Evolutionary conservation across 768 basidiomycete species (phyloP).

Genomic region (Panellus pusillus): DNA sequence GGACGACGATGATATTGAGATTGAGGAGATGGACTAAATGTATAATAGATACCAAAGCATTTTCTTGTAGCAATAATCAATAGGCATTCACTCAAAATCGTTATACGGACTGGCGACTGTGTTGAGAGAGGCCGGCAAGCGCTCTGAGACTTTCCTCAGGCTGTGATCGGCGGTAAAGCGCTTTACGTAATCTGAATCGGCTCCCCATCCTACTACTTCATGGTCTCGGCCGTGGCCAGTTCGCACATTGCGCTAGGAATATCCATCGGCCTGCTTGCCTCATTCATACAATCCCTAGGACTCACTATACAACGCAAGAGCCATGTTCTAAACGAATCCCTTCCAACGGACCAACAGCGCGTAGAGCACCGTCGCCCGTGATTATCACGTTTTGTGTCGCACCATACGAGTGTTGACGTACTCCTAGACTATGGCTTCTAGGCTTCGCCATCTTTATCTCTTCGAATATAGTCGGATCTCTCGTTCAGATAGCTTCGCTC

Average conservation of each 20-base stretch:
- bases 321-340: constrained; percentile 78
- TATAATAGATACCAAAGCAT: not conserved
- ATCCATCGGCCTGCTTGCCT: constrained; percentile 71
- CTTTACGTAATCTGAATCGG: too few relatives aligned
- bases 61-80: not conserved
- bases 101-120: not conserved
- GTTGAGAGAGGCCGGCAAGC: too few relatives aligned
- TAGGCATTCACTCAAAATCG: not conserved
- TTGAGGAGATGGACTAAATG: constrained; percentile 65
- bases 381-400: constrained; percentile 29
- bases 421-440: constrained; percentile 73
- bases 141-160: too few relatives aligned
- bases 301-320: constrained; percentile 93
- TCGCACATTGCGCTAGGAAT: constrained; percentile 49
- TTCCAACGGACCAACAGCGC: constrained; percentile 62
- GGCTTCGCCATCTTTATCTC: constrained; percentile 87
- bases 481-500: constrained; percentile 91
- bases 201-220: not conserved
- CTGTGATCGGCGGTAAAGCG: too few relatives aligned
- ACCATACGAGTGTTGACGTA: constrained; percentile 2
- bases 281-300: constrained; percentile 86
- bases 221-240: constrained; percentile 6
- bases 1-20: constrained; percentile 54
- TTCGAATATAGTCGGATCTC: constrained; percentile 83
- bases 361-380: constrained; percentile 81